Evolutionary conservation across 768 basidiomycete species (phyloP).

Genomic region (Panellus pusillus): DNA sequence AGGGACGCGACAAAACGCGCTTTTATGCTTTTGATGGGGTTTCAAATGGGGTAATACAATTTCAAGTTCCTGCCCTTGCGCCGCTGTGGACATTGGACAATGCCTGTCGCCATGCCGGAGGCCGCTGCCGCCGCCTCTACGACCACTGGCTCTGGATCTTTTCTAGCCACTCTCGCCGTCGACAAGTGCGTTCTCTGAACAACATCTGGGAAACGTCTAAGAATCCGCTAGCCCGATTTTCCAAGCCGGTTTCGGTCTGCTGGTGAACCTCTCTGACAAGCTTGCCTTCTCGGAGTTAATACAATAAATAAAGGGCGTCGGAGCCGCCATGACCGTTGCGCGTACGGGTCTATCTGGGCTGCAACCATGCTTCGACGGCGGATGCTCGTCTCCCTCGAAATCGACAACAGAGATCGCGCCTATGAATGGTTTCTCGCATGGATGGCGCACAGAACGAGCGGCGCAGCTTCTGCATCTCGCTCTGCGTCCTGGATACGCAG

Average conservation of each 20-base stretch:
- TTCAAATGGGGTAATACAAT: background rate
- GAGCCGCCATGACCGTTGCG: constrained; percentile 76
- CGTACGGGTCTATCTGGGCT: constrained; percentile 67
- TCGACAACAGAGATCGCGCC: constrained; percentile 91
- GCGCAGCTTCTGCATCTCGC: constrained; percentile 25
- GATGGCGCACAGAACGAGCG: constrained; percentile 75
- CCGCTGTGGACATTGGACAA: background rate
- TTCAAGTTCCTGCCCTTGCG: too few relatives aligned
- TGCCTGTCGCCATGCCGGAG: constrained; percentile 21
- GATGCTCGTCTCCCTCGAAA: constrained; percentile 92
- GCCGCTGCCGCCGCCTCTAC: constrained; percentile 7
- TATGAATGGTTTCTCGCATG: constrained; percentile 98
- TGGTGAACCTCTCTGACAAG: constrained; percentile 52
- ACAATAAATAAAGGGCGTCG: constrained; percentile 68
- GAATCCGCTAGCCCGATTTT: constrained; percentile 78
- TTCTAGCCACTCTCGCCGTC: constrained; percentile 45
- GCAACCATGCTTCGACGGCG: constrained; percentile 80
- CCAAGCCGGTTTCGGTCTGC: constrained; percentile 95
- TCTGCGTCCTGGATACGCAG: constrained; percentile 61
- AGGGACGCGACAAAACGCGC: background rate
- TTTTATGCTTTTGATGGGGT: background rate
- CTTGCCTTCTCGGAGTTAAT: constrained; percentile 9
- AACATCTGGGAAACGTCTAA: background rate
- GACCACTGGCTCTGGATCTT: constrained; percentile 20
- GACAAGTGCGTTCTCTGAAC: constrained; percentile 60